phyloP scores from a whole-genome alignment of 176 grass and related monocot genomes.

The Oryza glumipatula region DNA sequence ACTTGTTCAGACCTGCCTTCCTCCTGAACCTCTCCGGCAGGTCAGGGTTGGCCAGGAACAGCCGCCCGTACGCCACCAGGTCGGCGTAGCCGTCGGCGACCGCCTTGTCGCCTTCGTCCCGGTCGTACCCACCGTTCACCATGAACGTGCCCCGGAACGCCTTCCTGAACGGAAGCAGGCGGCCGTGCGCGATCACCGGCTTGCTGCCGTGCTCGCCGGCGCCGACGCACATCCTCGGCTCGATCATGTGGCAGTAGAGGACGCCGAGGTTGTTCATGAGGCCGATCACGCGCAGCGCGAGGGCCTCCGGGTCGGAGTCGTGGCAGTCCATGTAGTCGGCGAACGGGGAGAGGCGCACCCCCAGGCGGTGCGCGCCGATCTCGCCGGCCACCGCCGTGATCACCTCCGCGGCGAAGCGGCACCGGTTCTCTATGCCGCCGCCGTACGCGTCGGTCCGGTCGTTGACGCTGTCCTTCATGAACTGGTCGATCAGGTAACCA shows the following conservation, averaged over 20 bases:
- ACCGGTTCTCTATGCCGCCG: conserved; percentile 73
- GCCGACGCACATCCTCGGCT: conserved; percentile 60
- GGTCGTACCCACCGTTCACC: conserved; percentile 82
- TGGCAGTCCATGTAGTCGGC: conserved; percentile 87
- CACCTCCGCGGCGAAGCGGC: conserved; percentile 67
- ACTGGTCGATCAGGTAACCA: conserved; percentile 92
- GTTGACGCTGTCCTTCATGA: conserved; percentile 93
- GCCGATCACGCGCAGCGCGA: conserved; percentile 65
- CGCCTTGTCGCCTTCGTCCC: conserved; percentile 63
- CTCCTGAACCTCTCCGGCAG: conserved; percentile 69
- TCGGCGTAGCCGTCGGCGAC: conserved; percentile 53
- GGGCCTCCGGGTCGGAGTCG: conserved; percentile 68
- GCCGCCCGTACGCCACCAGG: conserved; percentile 79
- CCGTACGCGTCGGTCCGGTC: conserved; percentile 79
- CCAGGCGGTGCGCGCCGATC: conserved; percentile 63
- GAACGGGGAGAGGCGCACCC: conserved; percentile 78
- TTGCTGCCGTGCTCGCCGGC: conserved; percentile 76
- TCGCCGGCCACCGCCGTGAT: conserved; percentile 60
- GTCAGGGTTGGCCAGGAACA: conserved; percentile 90
- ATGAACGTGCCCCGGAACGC: conserved; percentile 73
- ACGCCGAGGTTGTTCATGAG: conserved; percentile 65
- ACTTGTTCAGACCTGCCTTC: conserved; percentile 55
- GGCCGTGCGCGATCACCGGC: conserved; percentile 57
- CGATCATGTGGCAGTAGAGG: conserved; percentile 87
- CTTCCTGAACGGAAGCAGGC: conserved; percentile 50